phyloP scores from a whole-genome alignment of 2,329 filamentous ascomycete genomes.

The Exserohilum rostratum region DNA sequence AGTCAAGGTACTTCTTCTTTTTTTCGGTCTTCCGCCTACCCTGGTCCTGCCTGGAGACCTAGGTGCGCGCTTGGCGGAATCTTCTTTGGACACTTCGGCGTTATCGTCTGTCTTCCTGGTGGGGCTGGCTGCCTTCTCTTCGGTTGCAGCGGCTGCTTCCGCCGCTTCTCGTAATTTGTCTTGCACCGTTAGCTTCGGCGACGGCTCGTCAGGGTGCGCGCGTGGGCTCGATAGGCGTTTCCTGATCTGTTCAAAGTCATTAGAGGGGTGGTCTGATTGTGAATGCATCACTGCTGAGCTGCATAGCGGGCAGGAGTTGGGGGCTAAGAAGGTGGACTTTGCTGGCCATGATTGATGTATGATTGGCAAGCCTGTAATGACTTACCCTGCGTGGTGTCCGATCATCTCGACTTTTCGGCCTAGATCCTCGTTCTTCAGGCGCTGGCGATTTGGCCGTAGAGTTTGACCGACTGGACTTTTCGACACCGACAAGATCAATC shows the following conservation, averaged over 20 bases:
- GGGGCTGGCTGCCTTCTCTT: conserved; percentile 11
- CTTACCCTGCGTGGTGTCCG: conserved; percentile 47
- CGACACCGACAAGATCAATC: conserved; percentile 31
- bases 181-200: conserved; percentile 51
- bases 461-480: conserved; percentile 22
- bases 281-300: conserved; percentile 13
- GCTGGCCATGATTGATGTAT: conserved; percentile 32
- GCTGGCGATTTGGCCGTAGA: conserved; percentile 24
- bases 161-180: conserved; percentile 56
- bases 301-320: conserved; percentile 9
- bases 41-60: conserved; percentile 52
- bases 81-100: conserved; percentile 29
- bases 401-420: conserved; percentile 30
- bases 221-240: conserved; percentile 49
- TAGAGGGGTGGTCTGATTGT: conserved; percentile 18
- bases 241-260: conserved; percentile 42
- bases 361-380: conserved; percentile 37
- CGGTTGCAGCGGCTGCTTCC: conserved; percentile 48
- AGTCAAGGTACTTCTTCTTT: conserved; percentile 75
- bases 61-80: conserved; percentile 30
- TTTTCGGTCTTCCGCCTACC: conserved; percentile 63
- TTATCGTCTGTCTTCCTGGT: conserved; percentile 18
- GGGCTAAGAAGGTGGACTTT: conserved; percentile 37
- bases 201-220: conserved; percentile 47
- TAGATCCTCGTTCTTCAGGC: conserved; percentile 28